These are phyloP conservation scores for Tricholoma terreum DNA, from an alignment of 768 basidiomycete genomes.

Conservation along the genomic window DNA sequence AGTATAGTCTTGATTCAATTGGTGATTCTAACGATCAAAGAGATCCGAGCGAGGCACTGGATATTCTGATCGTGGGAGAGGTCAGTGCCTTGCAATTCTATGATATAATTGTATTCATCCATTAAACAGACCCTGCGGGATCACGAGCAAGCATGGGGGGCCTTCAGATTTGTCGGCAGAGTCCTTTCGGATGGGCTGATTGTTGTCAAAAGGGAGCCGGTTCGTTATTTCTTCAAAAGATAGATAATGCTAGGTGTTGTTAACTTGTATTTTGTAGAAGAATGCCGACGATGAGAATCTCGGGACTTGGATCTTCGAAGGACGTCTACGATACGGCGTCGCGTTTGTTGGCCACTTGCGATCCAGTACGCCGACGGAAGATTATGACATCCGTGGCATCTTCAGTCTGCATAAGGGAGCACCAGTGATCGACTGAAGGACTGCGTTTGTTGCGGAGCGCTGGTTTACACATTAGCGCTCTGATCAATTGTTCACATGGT, in stretches of 20 bases:
- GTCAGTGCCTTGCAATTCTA: conserved; percentile 24
- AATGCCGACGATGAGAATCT: conserved; percentile 29
- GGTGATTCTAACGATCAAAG: background rate
- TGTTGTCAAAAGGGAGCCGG: conserved; percentile 58
- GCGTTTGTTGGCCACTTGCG: conserved; percentile 57
- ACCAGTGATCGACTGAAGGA: conserved; percentile 9
- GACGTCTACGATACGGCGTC: conserved; percentile 44
- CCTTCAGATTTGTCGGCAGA: conserved; percentile 57
- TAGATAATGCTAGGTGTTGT: conserved; percentile 1
- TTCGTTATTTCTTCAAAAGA: conserved; percentile 20
- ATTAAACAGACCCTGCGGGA: conserved; percentile 45
- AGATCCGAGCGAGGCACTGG: conserved; percentile 21
- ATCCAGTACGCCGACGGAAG: conserved; percentile 31
- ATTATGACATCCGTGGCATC: conserved; percentile 43
- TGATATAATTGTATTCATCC: conserved; percentile 1
- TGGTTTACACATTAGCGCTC: background rate
- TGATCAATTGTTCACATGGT: background rate
- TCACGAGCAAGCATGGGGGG: conserved; percentile 65
- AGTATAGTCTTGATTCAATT: conserved; percentile 11
- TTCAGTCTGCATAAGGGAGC: conserved; percentile 53
- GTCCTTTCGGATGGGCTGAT: conserved; percentile 59
- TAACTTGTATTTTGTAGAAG: conserved; percentile 33
- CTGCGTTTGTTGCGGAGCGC: background rate
- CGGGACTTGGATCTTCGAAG: conserved; percentile 58
- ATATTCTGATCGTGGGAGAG: conserved; percentile 40